Conservation (phyloP, 108 stramenopile species). For the Mayamaea pseudoterrestris region DNA sequence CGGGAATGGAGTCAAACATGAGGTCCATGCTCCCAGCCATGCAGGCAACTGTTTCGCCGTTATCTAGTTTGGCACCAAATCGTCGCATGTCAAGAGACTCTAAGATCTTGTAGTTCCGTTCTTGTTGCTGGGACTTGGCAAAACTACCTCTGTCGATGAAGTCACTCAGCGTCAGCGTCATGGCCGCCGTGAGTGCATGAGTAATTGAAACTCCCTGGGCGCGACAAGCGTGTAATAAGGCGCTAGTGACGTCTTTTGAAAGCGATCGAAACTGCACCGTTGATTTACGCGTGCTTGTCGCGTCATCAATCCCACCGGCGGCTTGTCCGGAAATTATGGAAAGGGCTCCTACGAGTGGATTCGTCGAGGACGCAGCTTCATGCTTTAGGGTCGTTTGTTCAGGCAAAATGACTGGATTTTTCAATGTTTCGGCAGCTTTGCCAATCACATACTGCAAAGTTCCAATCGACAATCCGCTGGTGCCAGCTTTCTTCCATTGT, state of each 20-base stretch:
- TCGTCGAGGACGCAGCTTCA: slow-evolving; percentile 14
- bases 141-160: slow-evolving; percentile 46
- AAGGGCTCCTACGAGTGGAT: slow-evolving; percentile 42
- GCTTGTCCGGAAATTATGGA: slow-evolving; percentile 66
- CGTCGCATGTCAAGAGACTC: slow-evolving; percentile 80
- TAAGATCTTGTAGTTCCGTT: slow-evolving; percentile 75
- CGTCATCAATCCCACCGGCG: slow-evolving; percentile 55
- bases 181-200: slow-evolving; percentile 66
- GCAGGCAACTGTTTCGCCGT: slow-evolving; percentile 68
- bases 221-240: slow-evolving; percentile 48
- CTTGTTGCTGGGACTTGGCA: slow-evolving; percentile 16
- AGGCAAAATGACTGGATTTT: slow-evolving; percentile 70
- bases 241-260: slow-evolving; percentile 33
- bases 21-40: slow-evolving; percentile 77
- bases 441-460: slow-evolving; percentile 59
- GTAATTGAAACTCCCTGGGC: slow-evolving; percentile 57
- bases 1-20: slow-evolving; percentile 63
- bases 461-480: slow-evolving; percentile 20
- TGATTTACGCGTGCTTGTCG: slow-evolving; percentile 30
- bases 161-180: slow-evolving; percentile 60
- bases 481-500: slow-evolving; percentile 36
- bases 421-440: slow-evolving; percentile 71
- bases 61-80: slow-evolving; percentile 58
- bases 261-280: slow-evolving; percentile 51
- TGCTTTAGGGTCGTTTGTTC: slow-evolving; percentile 24